These are phyloP conservation scores for Sarocladium oryzae DNA, from an alignment of 2,329 filamentous ascomycete species.

Conservation along the genomic window DNA sequence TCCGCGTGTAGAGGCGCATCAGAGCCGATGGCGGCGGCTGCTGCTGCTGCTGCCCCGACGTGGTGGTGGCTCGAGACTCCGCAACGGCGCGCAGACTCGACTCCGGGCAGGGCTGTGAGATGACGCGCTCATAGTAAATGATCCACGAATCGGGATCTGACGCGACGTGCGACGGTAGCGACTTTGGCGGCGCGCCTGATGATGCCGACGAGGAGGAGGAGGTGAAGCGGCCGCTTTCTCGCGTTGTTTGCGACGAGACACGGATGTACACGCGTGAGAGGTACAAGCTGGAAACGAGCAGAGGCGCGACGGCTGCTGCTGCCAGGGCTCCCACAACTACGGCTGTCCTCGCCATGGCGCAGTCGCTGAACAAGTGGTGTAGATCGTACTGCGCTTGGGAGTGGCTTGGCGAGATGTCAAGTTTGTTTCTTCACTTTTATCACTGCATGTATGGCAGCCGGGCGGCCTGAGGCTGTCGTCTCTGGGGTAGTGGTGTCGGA, in stretches of 20 bases:
- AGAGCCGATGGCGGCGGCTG: constrained; percentile 14
- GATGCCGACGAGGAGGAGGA: background rate
- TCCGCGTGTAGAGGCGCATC: constrained; percentile 21
- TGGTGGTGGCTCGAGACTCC: too few species aligned
- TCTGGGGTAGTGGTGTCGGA: too few species aligned
- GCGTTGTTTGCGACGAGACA: background rate
- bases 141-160: constrained; percentile 15
- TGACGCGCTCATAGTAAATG: constrained; percentile 22
- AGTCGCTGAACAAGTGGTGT: too few species aligned
- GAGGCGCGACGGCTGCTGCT: too few species aligned
- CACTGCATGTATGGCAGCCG: too few species aligned
- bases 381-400: too few species aligned
- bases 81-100: constrained; percentile 8
- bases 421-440: too few species aligned
- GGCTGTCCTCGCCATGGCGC: background rate
- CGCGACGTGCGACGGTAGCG: background rate
- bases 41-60: too few species aligned
- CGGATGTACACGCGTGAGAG: background rate
- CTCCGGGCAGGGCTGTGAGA: constrained; percentile 17
- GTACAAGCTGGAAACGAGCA: background rate
- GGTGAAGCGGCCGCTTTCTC: background rate
- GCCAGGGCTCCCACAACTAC: background rate
- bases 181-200: background rate
- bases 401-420: too few species aligned
- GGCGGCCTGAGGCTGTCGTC: too few species aligned